Evolutionary conservation across 495 filamentous ascomycete species (phyloP).

Genomic region (Trichoderma reesei): DNA sequence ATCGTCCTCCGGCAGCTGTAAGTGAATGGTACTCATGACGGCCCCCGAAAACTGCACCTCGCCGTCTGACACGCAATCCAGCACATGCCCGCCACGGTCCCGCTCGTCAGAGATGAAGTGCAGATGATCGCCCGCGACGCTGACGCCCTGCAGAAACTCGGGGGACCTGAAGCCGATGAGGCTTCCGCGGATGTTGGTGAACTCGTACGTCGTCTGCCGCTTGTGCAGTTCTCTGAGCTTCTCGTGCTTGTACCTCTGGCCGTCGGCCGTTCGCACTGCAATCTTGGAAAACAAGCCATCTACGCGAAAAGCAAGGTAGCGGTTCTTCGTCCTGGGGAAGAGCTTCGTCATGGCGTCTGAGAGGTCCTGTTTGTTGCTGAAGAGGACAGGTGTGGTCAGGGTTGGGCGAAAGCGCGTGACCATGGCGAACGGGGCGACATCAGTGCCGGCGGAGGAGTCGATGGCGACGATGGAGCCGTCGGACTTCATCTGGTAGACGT

Average conservation of each 20-base stretch:
- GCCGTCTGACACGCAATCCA: conserved; percentile 32
- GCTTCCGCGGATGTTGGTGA: conserved; percentile 27
- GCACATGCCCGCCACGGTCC: conserved; percentile 36
- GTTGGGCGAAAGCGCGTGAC: conserved; percentile 31
- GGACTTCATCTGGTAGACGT: conserved; percentile 37
- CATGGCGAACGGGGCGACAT: conserved; percentile 34
- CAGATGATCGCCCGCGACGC: conserved; percentile 41
- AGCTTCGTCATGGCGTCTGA: conserved; percentile 24
- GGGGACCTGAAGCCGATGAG: conserved; percentile 43
- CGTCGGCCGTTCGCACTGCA: conserved; percentile 30
- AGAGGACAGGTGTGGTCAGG: conserved; percentile 13
- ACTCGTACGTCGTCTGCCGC: conserved; percentile 30
- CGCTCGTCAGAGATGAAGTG: conserved; percentile 41
- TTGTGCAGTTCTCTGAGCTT: conserved; percentile 31
- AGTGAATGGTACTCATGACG: conserved; percentile 22
- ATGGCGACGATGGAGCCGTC: conserved; percentile 27
- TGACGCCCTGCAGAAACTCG: conserved; percentile 36
- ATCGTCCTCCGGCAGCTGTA: conserved; percentile 33
- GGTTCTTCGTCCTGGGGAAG: conserved; percentile 29
- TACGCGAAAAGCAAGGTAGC: conserved; percentile 30
- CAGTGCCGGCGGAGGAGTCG: conserved; percentile 12
- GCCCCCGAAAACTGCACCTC: conserved; percentile 27
- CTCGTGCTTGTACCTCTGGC: conserved; percentile 26
- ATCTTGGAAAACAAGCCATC: conserved; percentile 28
- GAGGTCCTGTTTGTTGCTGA: conserved; percentile 28